A percentile compares a stretch with the other conserved stretches of the same genome.
Conservation (phyloP, 2,329 filamentous ascomycete genomes). For the Aspergillus unguis region DNA sequence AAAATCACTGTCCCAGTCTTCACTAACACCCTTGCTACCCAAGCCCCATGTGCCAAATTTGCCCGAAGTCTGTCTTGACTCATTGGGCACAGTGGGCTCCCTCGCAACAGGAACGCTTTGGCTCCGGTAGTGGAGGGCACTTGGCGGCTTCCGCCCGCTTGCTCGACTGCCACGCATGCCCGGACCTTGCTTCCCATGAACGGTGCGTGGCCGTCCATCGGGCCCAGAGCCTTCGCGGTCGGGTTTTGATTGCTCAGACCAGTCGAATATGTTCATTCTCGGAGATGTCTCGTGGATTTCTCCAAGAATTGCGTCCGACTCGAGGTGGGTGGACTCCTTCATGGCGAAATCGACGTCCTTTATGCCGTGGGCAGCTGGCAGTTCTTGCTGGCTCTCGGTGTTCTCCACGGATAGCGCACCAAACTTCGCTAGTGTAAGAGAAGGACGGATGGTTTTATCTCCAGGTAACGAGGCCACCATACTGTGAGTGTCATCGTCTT, state of each 20-base stretch:
- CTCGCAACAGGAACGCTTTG: conserved; percentile 62
- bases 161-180: conserved; percentile 56
- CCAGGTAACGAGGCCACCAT: conserved; percentile 28
- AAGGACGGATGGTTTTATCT: conserved; percentile 16
- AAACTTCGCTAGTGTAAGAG: conserved; percentile 8
- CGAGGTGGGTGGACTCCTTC: conserved; percentile 12
- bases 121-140: conserved; percentile 61
- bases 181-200: conserved; percentile 61
- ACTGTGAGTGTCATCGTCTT: conserved; percentile 27
- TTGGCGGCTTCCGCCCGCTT: conserved; percentile 56
- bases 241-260: conserved; percentile 57
- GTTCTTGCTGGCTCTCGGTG: background rate
- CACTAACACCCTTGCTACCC: conserved; percentile 62
- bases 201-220: conserved; percentile 58
- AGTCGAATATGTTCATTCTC: conserved; percentile 60
- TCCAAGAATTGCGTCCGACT: conserved; percentile 10
- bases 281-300: conserved; percentile 39
- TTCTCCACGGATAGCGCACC: conserved; percentile 10
- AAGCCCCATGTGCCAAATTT: conserved; percentile 68
- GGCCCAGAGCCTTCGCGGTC: conserved; percentile 53
- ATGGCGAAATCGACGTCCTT: conserved; percentile 3
- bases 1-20: conserved; percentile 68
- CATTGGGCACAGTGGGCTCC: conserved; percentile 47
- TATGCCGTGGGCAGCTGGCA: conserved; percentile 4
- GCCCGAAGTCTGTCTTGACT: conserved; percentile 49